Evolutionary conservation across 2,329 filamentous ascomycete genomes (phyloP).

Genomic region (Epichloe aotearoae): DNA sequence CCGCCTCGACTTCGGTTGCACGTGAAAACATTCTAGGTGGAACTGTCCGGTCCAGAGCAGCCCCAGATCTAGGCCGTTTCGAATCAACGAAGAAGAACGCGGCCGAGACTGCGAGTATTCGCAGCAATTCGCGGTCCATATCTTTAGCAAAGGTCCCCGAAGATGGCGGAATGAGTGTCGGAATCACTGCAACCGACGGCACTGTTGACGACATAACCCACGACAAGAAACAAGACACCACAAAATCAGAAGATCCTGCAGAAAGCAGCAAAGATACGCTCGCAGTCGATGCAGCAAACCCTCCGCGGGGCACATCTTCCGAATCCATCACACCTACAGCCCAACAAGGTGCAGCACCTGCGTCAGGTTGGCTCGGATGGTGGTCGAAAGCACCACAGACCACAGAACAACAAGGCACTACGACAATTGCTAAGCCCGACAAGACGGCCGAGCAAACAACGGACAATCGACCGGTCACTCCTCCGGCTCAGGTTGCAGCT

Average conservation of each 20-base stretch:
- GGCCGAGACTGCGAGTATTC: conserved; percentile 19
- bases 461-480: conserved; percentile 11
- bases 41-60: conserved; percentile 31
- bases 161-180: conserved; percentile 7
- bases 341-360: conserved; percentile 12
- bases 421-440: not conserved
- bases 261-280: not conserved
- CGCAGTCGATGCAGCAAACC: not conserved
- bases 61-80: conserved; percentile 38
- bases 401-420: conserved; percentile 9
- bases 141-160: conserved; percentile 15
- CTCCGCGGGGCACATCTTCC: not conserved
- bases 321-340: not conserved
- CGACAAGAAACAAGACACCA: conserved; percentile 2
- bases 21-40: conserved; percentile 48
- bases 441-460: conserved; percentile 7
- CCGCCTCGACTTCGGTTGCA: conserved; percentile 45
- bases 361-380: conserved; percentile 45
- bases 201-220: not conserved
- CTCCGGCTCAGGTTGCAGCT: conserved; percentile 10
- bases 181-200: not conserved
- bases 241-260: conserved; percentile 1
- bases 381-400: conserved; percentile 21
- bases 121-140: conserved; percentile 13
- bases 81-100: conserved; percentile 25